Conservation (phyloP, 148 eudicot species). For the Nyssa sinensis region DNA sequence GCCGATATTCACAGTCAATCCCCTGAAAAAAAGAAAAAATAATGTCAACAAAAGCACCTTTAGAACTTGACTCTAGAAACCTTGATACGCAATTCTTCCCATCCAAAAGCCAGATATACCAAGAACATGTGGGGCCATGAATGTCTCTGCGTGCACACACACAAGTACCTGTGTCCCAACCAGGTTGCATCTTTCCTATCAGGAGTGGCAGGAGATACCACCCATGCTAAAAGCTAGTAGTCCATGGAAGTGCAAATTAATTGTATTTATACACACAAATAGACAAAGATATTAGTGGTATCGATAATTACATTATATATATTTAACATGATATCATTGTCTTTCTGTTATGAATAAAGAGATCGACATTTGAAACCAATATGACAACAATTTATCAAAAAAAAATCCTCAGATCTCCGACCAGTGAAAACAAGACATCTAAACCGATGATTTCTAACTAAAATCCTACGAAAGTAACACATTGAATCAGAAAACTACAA, state of each 20-base stretch:
- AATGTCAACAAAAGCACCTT: neutral
- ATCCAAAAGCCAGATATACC: neutral
- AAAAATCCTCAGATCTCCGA: too few relatives aligned
- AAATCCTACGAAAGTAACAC: neutral
- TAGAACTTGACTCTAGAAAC: neutral
- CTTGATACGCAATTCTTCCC: neutral
- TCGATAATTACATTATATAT: too few relatives aligned
- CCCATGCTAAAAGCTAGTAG: neutral
- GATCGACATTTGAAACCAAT: too few relatives aligned
- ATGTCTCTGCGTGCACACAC: too few relatives aligned
- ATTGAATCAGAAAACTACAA: too few relatives aligned
- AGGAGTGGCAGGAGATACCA: neutral
- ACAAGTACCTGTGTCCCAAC: neutral
- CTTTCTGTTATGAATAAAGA: too few relatives aligned
- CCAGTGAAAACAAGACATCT: too few relatives aligned
- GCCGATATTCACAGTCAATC: conserved; percentile 68
- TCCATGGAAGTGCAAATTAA: too few relatives aligned
- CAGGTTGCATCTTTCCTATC: neutral
- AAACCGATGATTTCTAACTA: neutral
- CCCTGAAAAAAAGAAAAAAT: conserved; percentile 43
- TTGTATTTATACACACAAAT: too few relatives aligned
- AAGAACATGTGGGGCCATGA: neutral
- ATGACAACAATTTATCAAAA: too few relatives aligned
- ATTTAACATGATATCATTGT: too few relatives aligned
- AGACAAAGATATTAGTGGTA: too few relatives aligned